A percentile compares a stretch with the other conserved stretches of the same genome.
phyloP scores from a whole-genome alignment of 2,329 filamentous ascomycete species.

The Diaporthe amygdali region DNA sequence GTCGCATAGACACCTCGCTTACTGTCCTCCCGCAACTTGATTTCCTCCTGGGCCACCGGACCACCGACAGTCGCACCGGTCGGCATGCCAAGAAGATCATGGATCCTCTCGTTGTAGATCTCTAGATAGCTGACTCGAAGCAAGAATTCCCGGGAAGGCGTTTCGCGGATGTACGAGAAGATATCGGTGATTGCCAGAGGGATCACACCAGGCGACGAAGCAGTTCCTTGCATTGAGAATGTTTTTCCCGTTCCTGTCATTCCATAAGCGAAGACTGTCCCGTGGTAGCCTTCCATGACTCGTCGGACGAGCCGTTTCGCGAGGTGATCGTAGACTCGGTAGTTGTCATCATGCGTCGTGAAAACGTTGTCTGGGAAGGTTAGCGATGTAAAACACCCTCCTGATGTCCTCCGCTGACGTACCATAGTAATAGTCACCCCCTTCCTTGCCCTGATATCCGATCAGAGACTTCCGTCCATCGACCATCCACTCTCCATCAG shows the following conservation, averaged over 20 bases:
- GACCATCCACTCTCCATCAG: slow-evolving; percentile 89
- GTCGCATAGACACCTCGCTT: slow-evolving; percentile 97
- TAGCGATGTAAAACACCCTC: slow-evolving; percentile 21
- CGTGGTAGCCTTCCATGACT: slow-evolving; percentile 99
- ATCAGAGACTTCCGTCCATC: slow-evolving; percentile 84
- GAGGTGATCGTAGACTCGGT: slow-evolving; percentile 90
- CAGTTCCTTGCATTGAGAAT: slow-evolving; percentile 99
- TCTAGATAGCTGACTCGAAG: slow-evolving; percentile 97
- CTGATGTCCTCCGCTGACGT: slow-evolving; percentile 37
- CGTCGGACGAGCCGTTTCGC: slow-evolving; percentile 93
- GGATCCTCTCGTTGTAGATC: slow-evolving; percentile 98
- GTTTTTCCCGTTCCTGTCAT: slow-evolving; percentile 99
- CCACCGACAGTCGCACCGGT: slow-evolving; percentile 60
- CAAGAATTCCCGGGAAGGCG: slow-evolving; percentile 90
- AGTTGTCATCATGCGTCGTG: slow-evolving; percentile 90
- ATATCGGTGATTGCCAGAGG: slow-evolving; percentile 98
- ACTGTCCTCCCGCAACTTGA: slow-evolving; percentile 94
- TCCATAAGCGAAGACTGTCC: slow-evolving; percentile 97
- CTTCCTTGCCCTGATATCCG: slow-evolving; percentile 85
- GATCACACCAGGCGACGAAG: slow-evolving; percentile 93
- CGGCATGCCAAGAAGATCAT: slow-evolving; percentile 85
- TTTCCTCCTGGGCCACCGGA: slow-evolving; percentile 77
- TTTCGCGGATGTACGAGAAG: slow-evolving; percentile 98
- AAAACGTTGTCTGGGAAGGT: slow-evolving; percentile 85
- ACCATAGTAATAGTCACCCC: slow-evolving; percentile 93